A percentile compares a stretch with the other conserved stretches of the same genome.
These are phyloP conservation scores for Colletotrichum eremochloae DNA, from an alignment of 2,329 filamentous ascomycete species.

Conservation along the genomic window DNA sequence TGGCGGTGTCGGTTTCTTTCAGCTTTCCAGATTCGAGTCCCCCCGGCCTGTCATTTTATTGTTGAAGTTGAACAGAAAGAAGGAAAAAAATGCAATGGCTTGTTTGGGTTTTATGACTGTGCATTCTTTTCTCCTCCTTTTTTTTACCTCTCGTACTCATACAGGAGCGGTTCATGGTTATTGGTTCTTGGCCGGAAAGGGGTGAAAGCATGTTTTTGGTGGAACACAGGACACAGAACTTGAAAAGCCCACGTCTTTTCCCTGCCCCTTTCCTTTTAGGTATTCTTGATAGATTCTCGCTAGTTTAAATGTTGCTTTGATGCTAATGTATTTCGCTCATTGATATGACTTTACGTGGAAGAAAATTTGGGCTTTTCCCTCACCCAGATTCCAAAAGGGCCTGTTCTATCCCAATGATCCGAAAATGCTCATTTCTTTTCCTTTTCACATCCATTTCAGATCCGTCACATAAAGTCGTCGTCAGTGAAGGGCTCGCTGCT, in stretches of 20 bases:
- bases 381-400: background rate
- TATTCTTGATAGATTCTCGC: constrained; percentile 4
- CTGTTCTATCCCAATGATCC: background rate
- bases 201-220: constrained; percentile 8
- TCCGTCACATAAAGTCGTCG: constrained; percentile 59
- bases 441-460: background rate
- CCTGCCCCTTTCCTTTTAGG: background rate
- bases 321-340: background rate
- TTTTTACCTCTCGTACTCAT: background rate
- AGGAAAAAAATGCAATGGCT: too few species aligned
- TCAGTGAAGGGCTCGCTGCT: constrained; percentile 53
- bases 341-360: background rate
- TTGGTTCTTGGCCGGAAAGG: constrained; percentile 12
- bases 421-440: background rate
- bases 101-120: background rate
- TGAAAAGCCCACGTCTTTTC: constrained; percentile 7
- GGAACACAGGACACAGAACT: constrained; percentile 35
- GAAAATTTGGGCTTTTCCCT: background rate
- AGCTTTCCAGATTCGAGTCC: background rate
- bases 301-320: background rate
- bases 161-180: background rate
- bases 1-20: background rate
- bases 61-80: background rate
- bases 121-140: constrained; percentile 3
- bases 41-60: background rate